Evolutionary conservation across 1,139 yeast genomes (phyloP), one percentile per base, ranked within the genome.

Genomic region (Candida sojae): DNA sequence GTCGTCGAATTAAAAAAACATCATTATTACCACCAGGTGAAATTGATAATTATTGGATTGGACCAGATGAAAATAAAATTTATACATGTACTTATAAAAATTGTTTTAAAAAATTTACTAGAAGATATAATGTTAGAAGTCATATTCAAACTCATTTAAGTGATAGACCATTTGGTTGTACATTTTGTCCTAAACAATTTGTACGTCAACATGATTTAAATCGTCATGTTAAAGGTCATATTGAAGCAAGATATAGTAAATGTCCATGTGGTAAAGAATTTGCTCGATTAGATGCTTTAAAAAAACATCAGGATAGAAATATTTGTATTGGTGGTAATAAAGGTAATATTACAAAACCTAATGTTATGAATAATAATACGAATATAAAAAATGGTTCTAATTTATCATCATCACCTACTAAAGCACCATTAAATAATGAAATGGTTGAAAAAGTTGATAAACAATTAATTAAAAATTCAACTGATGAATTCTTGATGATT

Each of bases 121-220:
- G 99, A 61, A 76, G 97, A 44, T 95, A 95, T 68, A 95, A 95
- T 63, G 91, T 90, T n/a, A 77, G 98, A 52, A 90, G 97, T 0
- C 99, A 95, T 64, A 92, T 95, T 49, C 99, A 95, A 64, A 95
- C 99, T 0, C 99, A 95, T 73, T 71, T 95, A 46, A 86, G 95
- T 64, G 99, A 95, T 66, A 75, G 98, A 48, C 99, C 99, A 1
- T 86, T 84, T 67, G 75, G 74, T 5, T 84, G 87, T 60, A 60
- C 66, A 11, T 71, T 72, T 53, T 88, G 93, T 64, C 81, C 83
- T 4, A 85, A 88, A 54, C 77, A 84, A 44, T 88, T 88, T 68
- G 96, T 88, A 12, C 74, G 96, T 42, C 97, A 95, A 55, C 99
- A 95, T 63, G 99, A 95, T 67, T 75, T 95, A 58, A 82, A 91